Conservation (phyloP, 179 eudicot genomes). For the Heliamphora pulchella region DNA sequence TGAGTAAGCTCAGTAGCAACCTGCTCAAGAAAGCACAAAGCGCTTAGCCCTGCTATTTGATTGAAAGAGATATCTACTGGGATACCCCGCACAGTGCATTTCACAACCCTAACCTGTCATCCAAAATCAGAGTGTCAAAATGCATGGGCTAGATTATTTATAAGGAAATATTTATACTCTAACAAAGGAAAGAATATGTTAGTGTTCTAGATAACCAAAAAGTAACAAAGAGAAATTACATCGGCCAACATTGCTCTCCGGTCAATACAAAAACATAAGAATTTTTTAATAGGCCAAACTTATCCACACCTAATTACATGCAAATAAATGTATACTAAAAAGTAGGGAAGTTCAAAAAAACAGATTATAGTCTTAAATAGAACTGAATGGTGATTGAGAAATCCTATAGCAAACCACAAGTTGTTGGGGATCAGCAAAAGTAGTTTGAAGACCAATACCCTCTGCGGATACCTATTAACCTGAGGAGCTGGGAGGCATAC, state of each 20-base stretch:
- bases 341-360: too few species aligned
- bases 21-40: constrained; percentile 52
- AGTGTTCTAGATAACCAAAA: neutral
- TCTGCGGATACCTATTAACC: neutral
- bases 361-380: neutral
- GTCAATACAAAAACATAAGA: neutral
- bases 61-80: constrained; percentile 54
- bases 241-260: neutral
- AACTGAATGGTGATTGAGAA: neutral
- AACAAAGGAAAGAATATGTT: neutral
- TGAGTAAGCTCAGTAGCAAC: constrained; percentile 18
- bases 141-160: neutral
- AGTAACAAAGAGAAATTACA: neutral
- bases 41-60: constrained; percentile 48
- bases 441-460: neutral
- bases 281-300: neutral
- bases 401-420: neutral
- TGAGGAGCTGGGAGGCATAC: too few species aligned
- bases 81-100: constrained; percentile 42
- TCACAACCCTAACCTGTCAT: constrained; percentile 35
- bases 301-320: neutral
- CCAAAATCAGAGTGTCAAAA: neutral
- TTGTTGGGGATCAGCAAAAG: neutral
- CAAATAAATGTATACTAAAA: neutral
- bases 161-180: neutral